A percentile compares a stretch with the other conserved stretches of the same genome.
Evolutionary conservation across 768 basidiomycete genomes (phyloP).

Genomic region (Amanita molliuscula): DNA sequence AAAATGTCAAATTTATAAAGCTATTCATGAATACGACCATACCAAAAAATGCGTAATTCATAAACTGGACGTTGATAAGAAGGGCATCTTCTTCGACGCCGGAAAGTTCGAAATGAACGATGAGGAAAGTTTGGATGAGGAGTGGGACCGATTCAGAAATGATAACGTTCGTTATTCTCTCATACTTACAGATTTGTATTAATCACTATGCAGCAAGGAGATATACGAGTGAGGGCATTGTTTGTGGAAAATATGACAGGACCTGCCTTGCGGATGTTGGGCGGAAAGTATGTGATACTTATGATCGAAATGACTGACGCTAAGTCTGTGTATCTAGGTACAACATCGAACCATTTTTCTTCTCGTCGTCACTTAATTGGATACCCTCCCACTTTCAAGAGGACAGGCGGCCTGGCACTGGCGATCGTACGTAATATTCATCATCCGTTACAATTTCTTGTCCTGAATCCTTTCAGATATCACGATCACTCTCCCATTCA

Average conservation of each 20-base stretch:
- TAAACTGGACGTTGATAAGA: conserved; percentile 28
- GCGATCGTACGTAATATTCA: conserved; percentile 37
- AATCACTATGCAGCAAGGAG: conserved; percentile 10
- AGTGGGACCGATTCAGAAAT: conserved; percentile 26
- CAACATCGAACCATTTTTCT: conserved; percentile 58
- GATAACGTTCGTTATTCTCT: conserved; percentile 20
- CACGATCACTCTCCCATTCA: conserved; percentile 45
- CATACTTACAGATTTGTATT: background rate
- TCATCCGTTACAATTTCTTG: background rate
- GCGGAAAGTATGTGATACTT: conserved; percentile 30
- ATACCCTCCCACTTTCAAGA: conserved; percentile 60
- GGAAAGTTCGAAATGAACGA: conserved; percentile 14
- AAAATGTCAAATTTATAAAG: conserved; percentile 28
- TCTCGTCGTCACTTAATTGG: conserved; percentile 55
- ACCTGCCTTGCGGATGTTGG: conserved; percentile 49
- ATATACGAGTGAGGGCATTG: conserved; percentile 37
- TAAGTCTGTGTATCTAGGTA: conserved; percentile 22
- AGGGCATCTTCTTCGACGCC: conserved; percentile 23
- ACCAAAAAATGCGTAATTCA: conserved; percentile 21
- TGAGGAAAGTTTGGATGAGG: conserved; percentile 9
- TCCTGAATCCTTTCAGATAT: conserved; percentile 29
- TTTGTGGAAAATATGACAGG: conserved; percentile 45
- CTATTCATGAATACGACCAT: conserved; percentile 21
- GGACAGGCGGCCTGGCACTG: conserved; percentile 22
- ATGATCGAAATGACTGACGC: background rate